Base-by-base conservation (phyloP, 371 early-diverging fungal species). In the Blakeslea trispora region DNA sequence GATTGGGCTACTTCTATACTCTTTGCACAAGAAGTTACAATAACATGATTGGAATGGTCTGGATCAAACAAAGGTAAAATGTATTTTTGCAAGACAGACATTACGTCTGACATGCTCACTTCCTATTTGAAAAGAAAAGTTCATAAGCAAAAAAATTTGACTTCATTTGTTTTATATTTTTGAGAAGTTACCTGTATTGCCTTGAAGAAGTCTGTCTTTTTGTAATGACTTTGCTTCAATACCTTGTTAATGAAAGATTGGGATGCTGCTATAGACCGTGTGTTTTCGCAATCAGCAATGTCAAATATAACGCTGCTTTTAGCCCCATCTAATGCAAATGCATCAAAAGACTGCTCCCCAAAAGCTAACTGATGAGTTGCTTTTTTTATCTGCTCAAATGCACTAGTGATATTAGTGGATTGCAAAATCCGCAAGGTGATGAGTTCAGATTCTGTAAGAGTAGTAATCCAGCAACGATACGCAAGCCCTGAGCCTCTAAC, bases 401-500 rank as follows among this genome's bases (percentile, higher is more conserved):
- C 84, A 23, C 71, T 62, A n/a, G 74, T 55, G 2, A 74, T 73
- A 54, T 84, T 74, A 1, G 83, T 71, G 0, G 80, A 73, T 5
- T 71, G 72, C 48, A 78, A 72, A 19, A 82, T 74, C 10, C 50
- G 51, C 59, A 84, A 72, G 5, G 70, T 57, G 17, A 82, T 43
- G 39, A 79, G 63, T 1, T 79, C 81, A 13, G 75, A 19, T 39
- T 81, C 79, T 5, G 75, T 62, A 45, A 71, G 45, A 21, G 67
- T 67, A 3, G 57, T 59, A 18, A 84, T 35, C 55, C 57, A 66
- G 37, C 72, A 74, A 17, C 73, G 65, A 55, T 84, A 84, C 14
- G 83, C 81, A 6, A 81, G 65, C 4, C 84, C 84, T 4, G 71
- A 67, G 22, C 84, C 84, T 45, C 84, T 78, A n/a, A 84, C 71